These are phyloP conservation scores for Dactylis glomerata DNA, from an alignment of 176 grass and related monocot genomes.

Conservation along the genomic window DNA sequence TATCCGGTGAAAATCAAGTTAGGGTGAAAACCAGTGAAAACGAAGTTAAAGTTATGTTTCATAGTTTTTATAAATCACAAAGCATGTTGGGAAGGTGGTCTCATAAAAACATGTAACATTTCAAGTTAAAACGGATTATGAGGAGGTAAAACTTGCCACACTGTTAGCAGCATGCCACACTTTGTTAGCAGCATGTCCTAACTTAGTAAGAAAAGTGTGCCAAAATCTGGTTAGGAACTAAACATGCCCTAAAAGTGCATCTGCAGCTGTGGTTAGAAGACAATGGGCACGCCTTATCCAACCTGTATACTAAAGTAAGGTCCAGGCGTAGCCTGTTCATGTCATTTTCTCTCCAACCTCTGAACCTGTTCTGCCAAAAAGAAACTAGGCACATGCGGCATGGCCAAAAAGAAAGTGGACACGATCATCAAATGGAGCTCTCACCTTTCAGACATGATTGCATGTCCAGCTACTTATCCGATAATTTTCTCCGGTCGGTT, in stretches of 20 bases:
- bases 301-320: background rate
- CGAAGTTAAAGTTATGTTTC: too few relatives aligned
- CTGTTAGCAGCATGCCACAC: too few relatives aligned
- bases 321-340: background rate
- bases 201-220: too few relatives aligned
- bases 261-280: background rate
- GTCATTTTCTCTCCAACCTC: constrained; percentile 28
- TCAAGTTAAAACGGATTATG: too few relatives aligned
- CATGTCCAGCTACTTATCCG: constrained; percentile 1
- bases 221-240: too few relatives aligned
- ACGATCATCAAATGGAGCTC: background rate
- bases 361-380: background rate
- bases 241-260: constrained; percentile 29
- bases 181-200: too few relatives aligned
- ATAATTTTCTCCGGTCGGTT: background rate
- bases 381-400: background rate
- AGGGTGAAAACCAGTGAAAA: too few relatives aligned
- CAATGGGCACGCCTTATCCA: constrained; percentile 3
- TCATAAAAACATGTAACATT: too few relatives aligned
- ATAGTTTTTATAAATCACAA: too few relatives aligned
- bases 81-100: too few relatives aligned
- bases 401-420: background rate
- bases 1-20: too few relatives aligned
- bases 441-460: constrained; percentile 17
- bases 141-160: too few relatives aligned